These are phyloP conservation scores for Hirsutella minnesotensis DNA, from an alignment of 2,329 filamentous ascomycete species.

Conservation along the genomic window DNA sequence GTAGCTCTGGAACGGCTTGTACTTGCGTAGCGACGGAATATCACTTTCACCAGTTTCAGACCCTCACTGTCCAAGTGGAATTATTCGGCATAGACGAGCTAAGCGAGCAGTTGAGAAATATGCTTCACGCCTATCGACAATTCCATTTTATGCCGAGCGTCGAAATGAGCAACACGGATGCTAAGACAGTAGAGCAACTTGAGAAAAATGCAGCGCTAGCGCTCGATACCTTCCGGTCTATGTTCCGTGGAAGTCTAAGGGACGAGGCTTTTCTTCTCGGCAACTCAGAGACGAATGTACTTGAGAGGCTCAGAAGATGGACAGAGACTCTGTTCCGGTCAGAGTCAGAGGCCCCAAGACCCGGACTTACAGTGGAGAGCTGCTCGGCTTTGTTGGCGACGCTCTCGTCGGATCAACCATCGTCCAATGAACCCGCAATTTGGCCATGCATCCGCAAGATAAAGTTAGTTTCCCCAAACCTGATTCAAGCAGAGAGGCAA, in stretches of 20 bases:
- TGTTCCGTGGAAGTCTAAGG: slow-evolving; percentile 18
- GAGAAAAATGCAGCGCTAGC: slow-evolving; percentile 21
- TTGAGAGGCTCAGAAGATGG: slow-evolving; percentile 13
- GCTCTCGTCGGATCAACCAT: slow-evolving; percentile 23
- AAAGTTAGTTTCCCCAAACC: slow-evolving; percentile 15
- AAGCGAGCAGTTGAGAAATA: slow-evolving; percentile 17
- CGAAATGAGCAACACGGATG: slow-evolving; percentile 10
- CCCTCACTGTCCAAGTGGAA: slow-evolving; percentile 22
- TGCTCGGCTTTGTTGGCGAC: slow-evolving; percentile 22
- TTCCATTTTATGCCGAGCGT: slow-evolving; percentile 8
- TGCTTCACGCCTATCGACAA: slow-evolving; percentile 23
- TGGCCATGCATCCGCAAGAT: slow-evolving; percentile 36
- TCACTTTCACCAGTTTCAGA: slow-evolving; percentile 20
- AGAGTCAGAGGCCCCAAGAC: slow-evolving; percentile 1
- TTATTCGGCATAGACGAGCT: slow-evolving; percentile 20
- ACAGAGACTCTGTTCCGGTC: slow-evolving; percentile 6
- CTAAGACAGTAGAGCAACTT: slow-evolving; percentile 12
- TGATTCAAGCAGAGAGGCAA: neutral
- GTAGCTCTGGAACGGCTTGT: slow-evolving; percentile 30
- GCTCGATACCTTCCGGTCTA: slow-evolving; percentile 21
- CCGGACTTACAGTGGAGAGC: slow-evolving; percentile 6
- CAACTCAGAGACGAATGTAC: slow-evolving; percentile 3
- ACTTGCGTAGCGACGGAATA: slow-evolving; percentile 37
- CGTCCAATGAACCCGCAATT: slow-evolving; percentile 8
- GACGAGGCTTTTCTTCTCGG: slow-evolving; percentile 11